Evolutionary conservation across 495 filamentous ascomycete species (phyloP).

Genomic region (Lentithecium fluviatile): DNA sequence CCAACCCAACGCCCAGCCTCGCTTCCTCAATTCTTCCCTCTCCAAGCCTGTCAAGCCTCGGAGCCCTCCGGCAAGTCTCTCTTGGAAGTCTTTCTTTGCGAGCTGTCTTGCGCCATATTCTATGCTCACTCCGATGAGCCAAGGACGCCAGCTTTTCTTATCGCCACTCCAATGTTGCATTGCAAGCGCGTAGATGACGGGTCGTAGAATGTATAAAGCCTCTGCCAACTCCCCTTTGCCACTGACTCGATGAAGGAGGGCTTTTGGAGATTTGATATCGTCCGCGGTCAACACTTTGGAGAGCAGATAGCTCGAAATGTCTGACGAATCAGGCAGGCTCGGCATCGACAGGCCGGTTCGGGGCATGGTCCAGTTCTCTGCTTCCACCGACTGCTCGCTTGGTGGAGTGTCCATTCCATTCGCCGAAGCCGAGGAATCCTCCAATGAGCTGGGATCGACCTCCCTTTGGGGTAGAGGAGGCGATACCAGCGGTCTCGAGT

Average conservation of each 20-base stretch:
- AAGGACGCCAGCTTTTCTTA: slow-evolving; percentile 76
- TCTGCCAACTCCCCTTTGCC: slow-evolving; percentile 76
- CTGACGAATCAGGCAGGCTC: slow-evolving; percentile 69
- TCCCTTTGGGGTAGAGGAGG: slow-evolving; percentile 87
- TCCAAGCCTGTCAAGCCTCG: slow-evolving; percentile 77
- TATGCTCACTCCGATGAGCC: slow-evolving; percentile 82
- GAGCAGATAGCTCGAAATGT: slow-evolving; percentile 82
- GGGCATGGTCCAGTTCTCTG: slow-evolving; percentile 84
- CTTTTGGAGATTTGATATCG: slow-evolving; percentile 86
- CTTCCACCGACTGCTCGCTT: slow-evolving; percentile 48
- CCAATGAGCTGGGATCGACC: slow-evolving; percentile 60
- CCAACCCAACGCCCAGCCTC: slow-evolving; percentile 89
- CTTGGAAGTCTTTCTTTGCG: slow-evolving; percentile 68
- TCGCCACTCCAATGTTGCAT: slow-evolving; percentile 65
- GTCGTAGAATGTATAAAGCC: slow-evolving; percentile 84
- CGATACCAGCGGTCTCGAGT: slow-evolving; percentile 76
- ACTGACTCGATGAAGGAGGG: slow-evolving; percentile 73
- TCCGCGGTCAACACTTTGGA: slow-evolving; percentile 91
- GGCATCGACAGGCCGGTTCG: slow-evolving; percentile 84
- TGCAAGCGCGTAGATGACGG: slow-evolving; percentile 82
- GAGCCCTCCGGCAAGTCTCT: slow-evolving; percentile 63
- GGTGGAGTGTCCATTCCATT: slow-evolving; percentile 46
- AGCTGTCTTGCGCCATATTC: slow-evolving; percentile 86
- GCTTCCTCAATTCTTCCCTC: slow-evolving; percentile 77
- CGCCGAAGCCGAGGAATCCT: slow-evolving; percentile 45